Conservation (phyloP, 2,329 filamentous ascomycete species). For the Ilyonectria sp. region DNA sequence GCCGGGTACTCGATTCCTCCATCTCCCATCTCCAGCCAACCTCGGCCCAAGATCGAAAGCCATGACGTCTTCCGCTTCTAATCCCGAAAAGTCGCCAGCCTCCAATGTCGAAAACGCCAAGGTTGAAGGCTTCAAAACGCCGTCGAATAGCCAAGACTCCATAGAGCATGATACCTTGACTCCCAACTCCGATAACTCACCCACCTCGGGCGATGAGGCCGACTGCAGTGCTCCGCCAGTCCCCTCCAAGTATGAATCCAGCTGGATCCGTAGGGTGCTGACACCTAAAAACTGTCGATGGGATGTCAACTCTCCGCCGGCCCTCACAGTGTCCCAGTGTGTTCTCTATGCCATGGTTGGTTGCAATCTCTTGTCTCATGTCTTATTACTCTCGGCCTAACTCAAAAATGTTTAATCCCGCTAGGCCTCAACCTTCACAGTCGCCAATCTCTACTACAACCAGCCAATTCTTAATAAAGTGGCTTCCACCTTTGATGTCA, state of each 20-base stretch:
- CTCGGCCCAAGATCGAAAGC: not conserved
- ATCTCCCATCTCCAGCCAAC: conserved; percentile 1
- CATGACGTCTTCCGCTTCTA: conserved; percentile 12
- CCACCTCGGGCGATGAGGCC: conserved; percentile 35
- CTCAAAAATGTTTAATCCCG: not conserved
- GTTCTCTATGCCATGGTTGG: conserved; percentile 77
- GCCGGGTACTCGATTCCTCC: not conserved
- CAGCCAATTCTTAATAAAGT: conserved; percentile 85
- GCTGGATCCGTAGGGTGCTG: conserved; percentile 47
- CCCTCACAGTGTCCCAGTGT: conserved; percentile 79
- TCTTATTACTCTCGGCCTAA: not conserved
- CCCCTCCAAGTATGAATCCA: conserved; percentile 42
- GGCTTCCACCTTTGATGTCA: conserved; percentile 78
- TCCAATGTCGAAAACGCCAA: conserved; percentile 1
- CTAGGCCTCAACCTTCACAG: conserved; percentile 75
- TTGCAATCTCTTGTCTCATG: not conserved
- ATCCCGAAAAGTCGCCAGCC: conserved; percentile 5
- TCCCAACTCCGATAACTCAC: conserved; percentile 4
- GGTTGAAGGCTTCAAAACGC: not conserved
- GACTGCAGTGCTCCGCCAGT: conserved; percentile 12
- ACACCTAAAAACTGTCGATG: conserved; percentile 79
- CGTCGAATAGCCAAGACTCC: conserved; percentile 13
- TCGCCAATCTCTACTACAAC: conserved; percentile 87
- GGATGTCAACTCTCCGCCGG: conserved; percentile 75
- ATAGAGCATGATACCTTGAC: conserved; percentile 10